These are phyloP conservation scores for Gossypium arboreum DNA, from an alignment of 345 rosid genomes.

Conservation along the genomic window DNA sequence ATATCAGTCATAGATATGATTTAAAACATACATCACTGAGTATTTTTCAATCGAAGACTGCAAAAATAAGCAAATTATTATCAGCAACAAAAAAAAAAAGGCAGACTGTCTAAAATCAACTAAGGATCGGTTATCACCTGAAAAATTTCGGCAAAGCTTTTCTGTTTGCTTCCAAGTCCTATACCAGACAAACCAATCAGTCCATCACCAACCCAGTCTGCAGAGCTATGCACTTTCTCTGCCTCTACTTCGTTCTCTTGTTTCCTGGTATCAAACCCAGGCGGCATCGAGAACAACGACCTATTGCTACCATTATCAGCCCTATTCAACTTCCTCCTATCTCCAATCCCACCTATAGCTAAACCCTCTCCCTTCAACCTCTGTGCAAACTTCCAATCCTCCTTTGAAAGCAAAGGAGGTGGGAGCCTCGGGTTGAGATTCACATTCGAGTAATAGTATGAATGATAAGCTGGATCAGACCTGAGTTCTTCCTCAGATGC, in stretches of 20 bases:
- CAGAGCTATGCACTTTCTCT: conserved; percentile 39
- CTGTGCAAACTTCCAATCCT: conserved; percentile 35
- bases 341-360: conserved; percentile 46
- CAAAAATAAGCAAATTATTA: not conserved
- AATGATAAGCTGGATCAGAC: conserved; percentile 71
- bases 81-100: not conserved
- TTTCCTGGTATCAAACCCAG: conserved; percentile 69
- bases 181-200: conserved; percentile 67
- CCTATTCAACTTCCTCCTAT: conserved; percentile 53
- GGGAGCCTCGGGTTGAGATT: conserved; percentile 91
- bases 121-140: conserved; percentile 45
- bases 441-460: conserved; percentile 69
- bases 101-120: not conserved
- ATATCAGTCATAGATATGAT: not conserved
- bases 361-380: conserved; percentile 60
- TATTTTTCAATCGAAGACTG: not conserved
- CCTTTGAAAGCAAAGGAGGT: conserved; percentile 62
- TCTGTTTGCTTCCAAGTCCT: conserved; percentile 66
- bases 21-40: conserved; percentile 1
- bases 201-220: conserved; percentile 81
- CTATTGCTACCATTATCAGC: conserved; percentile 41
- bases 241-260: conserved; percentile 42
- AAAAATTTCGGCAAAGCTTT: conserved; percentile 72
- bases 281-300: conserved; percentile 69
- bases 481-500: conserved; percentile 60